Evolutionary conservation across 768 basidiomycete genomes (phyloP).

Genomic region (Porphyrellus cyaneotinctus): DNA sequence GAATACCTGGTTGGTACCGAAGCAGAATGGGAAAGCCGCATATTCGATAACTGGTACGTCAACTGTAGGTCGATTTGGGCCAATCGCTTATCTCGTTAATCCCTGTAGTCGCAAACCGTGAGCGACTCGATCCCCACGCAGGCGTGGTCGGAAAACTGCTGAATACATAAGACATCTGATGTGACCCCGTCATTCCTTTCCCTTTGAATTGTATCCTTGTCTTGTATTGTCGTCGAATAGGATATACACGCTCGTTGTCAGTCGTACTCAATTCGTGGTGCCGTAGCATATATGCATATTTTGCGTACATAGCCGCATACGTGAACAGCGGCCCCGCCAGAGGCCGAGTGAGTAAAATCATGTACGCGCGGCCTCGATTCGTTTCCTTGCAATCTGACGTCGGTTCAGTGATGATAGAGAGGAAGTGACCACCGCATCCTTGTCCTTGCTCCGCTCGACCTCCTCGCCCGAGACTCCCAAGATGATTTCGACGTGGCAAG

Average conservation of each 20-base stretch:
- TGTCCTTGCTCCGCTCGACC: conserved; percentile 92
- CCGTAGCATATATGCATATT: conserved; percentile 30
- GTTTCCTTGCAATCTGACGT: conserved; percentile 80
- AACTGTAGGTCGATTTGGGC: not conserved
- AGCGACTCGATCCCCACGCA: not conserved
- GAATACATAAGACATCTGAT: not conserved
- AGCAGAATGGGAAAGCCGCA: conserved; percentile 24
- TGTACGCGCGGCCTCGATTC: conserved; percentile 78
- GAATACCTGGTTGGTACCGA: conserved; percentile 26
- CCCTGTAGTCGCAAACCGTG: conserved; percentile 9
- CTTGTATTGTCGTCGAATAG: not conserved
- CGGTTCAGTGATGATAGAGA: conserved; percentile 71
- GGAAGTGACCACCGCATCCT: conserved; percentile 46
- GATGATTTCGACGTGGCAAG: conserved; percentile 94
- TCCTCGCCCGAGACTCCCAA: conserved; percentile 73
- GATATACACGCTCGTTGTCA: conserved; percentile 9
- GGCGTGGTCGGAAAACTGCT: not conserved
- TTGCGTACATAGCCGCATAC: conserved; percentile 27
- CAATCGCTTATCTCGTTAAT: not conserved
- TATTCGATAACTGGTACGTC: conserved; percentile 29
- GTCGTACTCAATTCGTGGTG: conserved; percentile 1
- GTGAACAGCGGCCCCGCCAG: conserved; percentile 14
- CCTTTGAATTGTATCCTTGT: not conserved
- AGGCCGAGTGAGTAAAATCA: conserved; percentile 31
- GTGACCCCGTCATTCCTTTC: not conserved